Percentiles rank a stretch among this genome's conserved stretches.
phyloP scores from a whole-genome alignment of 192 early-diverging fungal species.

The Coemansia nantahalensis region DNA sequence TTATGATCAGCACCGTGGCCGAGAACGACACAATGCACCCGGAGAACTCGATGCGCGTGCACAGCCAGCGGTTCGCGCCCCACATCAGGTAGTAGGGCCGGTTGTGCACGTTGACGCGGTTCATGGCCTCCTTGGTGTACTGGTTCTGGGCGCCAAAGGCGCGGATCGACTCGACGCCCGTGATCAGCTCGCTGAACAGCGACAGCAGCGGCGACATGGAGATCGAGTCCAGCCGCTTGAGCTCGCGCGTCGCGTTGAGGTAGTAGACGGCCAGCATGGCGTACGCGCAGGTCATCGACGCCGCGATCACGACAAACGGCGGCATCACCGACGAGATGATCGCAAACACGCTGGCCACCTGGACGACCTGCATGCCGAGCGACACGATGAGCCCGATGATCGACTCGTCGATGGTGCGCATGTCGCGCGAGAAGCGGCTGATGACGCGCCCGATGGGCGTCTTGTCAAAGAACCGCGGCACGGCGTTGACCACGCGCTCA shows the following conservation, averaged over 20 bases:
- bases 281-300: slow-evolving; percentile 60
- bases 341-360: slow-evolving; percentile 58
- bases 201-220: slow-evolving; percentile 74
- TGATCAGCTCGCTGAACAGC: slow-evolving; percentile 79
- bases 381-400: slow-evolving; percentile 54
- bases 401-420: slow-evolving; percentile 76
- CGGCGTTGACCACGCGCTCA: slow-evolving; percentile 63
- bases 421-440: slow-evolving; percentile 88
- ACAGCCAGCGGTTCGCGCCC: slow-evolving; percentile 90
- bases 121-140: slow-evolving; percentile 65
- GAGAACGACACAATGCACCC: slow-evolving; percentile 75
- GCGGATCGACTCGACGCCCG: slow-evolving; percentile 76
- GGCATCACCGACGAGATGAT: slow-evolving; percentile 69
- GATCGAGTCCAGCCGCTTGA: slow-evolving; percentile 85
- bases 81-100: slow-evolving; percentile 85
- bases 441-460: slow-evolving; percentile 87
- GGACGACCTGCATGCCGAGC: slow-evolving; percentile 56
- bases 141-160: slow-evolving; percentile 79
- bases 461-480: slow-evolving; percentile 85
- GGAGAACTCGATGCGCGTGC: slow-evolving; percentile 76
- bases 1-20: slow-evolving; percentile 66
- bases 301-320: slow-evolving; percentile 68
- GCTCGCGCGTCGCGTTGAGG: slow-evolving; percentile 75
- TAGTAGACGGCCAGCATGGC: slow-evolving; percentile 69
- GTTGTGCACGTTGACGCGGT: slow-evolving; percentile 74